A percentile compares a stretch with the other conserved stretches of the same genome.
These are phyloP conservation scores for Halophytophthora batemanensis DNA, from an alignment of 352 stramenopile species.

Conservation along the genomic window DNA sequence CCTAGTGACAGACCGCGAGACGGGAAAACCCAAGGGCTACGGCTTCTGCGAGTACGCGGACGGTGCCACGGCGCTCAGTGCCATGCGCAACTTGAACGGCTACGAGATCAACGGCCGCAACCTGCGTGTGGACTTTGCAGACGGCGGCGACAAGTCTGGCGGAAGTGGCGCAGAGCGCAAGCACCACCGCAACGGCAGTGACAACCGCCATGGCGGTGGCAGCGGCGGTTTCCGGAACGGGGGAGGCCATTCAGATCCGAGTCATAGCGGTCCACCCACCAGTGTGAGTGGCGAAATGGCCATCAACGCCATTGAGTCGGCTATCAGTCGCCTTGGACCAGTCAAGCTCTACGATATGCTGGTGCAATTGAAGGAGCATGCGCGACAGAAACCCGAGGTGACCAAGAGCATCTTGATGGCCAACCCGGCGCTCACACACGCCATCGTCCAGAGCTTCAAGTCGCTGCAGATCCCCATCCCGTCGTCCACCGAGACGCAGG, in stretches of 20 bases:
- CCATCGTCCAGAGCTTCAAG: slow-evolving; percentile 85
- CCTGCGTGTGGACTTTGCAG: slow-evolving; percentile 81
- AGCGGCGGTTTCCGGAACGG: slow-evolving; percentile 25
- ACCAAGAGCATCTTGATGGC: slow-evolving; percentile 74
- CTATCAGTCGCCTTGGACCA: slow-evolving; percentile 61
- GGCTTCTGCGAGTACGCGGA: slow-evolving; percentile 87
- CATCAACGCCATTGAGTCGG: slow-evolving; percentile 76
- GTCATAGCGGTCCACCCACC: slow-evolving; percentile 22
- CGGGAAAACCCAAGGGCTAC: slow-evolving; percentile 83
- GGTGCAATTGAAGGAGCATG: slow-evolving; percentile 73
- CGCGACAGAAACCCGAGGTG: slow-evolving; percentile 66
- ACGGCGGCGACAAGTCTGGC: slow-evolving; percentile 59
- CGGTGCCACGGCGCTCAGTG: slow-evolving; percentile 74
- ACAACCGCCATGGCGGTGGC: slow-evolving; percentile 20
- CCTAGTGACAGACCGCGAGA: slow-evolving; percentile 80
- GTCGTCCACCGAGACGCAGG: slow-evolving; percentile 43
- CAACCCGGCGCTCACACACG: slow-evolving; percentile 79
- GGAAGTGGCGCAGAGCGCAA: slow-evolving; percentile 24
- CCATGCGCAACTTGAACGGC: slow-evolving; percentile 85
- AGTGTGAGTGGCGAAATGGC: slow-evolving; percentile 72
- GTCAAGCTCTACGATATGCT: slow-evolving; percentile 87
- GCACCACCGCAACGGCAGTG: slow-evolving; percentile 21
- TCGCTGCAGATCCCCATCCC: slow-evolving; percentile 80
- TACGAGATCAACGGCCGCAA: slow-evolving; percentile 84
- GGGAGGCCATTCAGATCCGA: slow-evolving; percentile 12